A percentile compares a stretch with the other conserved stretches of the same genome.
These are phyloP conservation scores for Panellus pusillus DNA, from an alignment of 768 basidiomycete species.

Conservation along the genomic window DNA sequence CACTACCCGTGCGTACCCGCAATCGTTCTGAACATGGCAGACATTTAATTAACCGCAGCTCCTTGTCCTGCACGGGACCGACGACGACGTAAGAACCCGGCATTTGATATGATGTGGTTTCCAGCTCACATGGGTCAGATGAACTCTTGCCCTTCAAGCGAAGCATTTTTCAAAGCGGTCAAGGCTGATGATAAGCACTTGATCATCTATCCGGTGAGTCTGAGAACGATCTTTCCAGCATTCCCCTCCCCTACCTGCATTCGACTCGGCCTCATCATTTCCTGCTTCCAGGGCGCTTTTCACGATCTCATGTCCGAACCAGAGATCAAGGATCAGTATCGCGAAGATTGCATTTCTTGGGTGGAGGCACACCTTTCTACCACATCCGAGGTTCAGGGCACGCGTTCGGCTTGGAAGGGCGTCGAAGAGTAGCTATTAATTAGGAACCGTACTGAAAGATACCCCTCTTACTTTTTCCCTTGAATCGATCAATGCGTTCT, in stretches of 20 bases:
- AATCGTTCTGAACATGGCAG: not conserved
- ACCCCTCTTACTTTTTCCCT: too few species aligned
- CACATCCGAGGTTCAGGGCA: too few species aligned
- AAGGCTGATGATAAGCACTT: not conserved
- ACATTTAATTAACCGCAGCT: not conserved
- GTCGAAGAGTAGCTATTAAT: too few species aligned
- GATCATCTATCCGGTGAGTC: conserved; percentile 4
- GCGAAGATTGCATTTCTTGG: too few species aligned
- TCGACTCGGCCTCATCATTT: not conserved
- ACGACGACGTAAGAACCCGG: too few species aligned
- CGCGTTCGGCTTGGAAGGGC: too few species aligned
- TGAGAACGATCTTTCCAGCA: too few species aligned
- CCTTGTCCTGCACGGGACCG: conserved; percentile 1
- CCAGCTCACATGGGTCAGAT: not conserved
- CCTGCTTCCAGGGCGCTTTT: not conserved
- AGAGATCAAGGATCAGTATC: conserved; percentile 5
- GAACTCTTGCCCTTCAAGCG: conserved; percentile 7
- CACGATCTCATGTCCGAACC: conserved; percentile 9
- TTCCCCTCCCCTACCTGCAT: not conserved
- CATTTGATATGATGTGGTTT: not conserved
- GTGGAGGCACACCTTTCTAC: too few species aligned
- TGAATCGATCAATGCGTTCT: too few species aligned
- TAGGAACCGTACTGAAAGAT: too few species aligned
- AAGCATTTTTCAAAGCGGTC: not conserved
- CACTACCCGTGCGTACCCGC: not conserved